Conservation (phyloP, 345 rosid genomes). For the Ricinus communis region DNA sequence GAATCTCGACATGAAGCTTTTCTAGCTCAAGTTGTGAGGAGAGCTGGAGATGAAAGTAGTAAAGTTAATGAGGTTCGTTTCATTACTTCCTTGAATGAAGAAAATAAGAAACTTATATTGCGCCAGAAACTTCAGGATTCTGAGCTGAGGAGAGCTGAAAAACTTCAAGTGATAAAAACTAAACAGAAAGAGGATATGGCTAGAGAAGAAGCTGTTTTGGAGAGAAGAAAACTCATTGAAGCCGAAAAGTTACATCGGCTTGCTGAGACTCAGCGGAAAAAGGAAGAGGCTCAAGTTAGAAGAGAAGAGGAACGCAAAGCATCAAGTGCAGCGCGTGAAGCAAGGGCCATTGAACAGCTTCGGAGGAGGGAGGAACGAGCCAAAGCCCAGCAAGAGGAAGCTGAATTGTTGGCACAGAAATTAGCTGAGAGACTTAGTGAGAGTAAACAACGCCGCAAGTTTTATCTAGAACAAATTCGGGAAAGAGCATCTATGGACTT, state of each 20-base stretch:
- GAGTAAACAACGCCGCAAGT: constrained; percentile 74
- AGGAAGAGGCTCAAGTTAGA: constrained; percentile 81
- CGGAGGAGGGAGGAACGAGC: constrained; percentile 73
- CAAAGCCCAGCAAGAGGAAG: constrained; percentile 85
- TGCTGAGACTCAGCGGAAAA: constrained; percentile 71
- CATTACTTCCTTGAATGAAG: constrained; percentile 77
- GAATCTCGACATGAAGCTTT: constrained; percentile 80
- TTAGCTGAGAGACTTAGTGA: constrained; percentile 71
- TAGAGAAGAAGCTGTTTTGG: constrained; percentile 76
- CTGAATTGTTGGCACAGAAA: constrained; percentile 73
- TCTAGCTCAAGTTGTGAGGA: constrained; percentile 72
- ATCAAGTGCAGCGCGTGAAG: constrained; percentile 76
- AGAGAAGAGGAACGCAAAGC: constrained; percentile 87
- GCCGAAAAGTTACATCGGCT: constrained; percentile 81
- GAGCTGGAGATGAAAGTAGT: constrained; percentile 88
- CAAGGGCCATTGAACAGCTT: constrained; percentile 69
- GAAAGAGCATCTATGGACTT: constrained; percentile 85
- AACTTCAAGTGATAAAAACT: constrained; percentile 59
- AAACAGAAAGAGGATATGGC: constrained; percentile 80
- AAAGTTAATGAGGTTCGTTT: constrained; percentile 83
- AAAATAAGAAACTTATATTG: constrained; percentile 71
- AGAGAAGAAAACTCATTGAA: constrained; percentile 71
- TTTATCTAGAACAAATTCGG: constrained; percentile 72
- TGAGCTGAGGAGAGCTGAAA: constrained; percentile 76
- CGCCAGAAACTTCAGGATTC: constrained; percentile 77